phyloP scores from a whole-genome alignment of 257 asterid species.

The Solanum chmielewskii region DNA sequence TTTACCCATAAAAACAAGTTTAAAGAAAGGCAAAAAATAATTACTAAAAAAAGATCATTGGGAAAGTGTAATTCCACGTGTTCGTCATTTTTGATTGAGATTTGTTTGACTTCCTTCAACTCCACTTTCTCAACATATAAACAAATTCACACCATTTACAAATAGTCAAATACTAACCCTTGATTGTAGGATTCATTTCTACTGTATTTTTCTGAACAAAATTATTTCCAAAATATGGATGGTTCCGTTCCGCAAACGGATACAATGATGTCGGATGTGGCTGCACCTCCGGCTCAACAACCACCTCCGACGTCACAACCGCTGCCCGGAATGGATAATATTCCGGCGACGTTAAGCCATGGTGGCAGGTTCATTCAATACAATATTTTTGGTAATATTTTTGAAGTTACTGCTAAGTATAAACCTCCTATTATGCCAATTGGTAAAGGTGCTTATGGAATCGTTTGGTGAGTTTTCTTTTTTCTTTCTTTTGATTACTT shows the following conservation, averaged over 20 bases:
- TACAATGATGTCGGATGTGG: conserved; percentile 7
- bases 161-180: not conserved
- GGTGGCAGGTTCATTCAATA: conserved; percentile 91
- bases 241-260: conserved; percentile 9
- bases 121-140: not conserved
- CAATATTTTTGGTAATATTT: conserved; percentile 84
- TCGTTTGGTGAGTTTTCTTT: conserved; percentile 62
- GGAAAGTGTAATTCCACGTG: not conserved
- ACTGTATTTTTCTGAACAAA: not conserved
- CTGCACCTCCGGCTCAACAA: not conserved
- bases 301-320: conserved; percentile 25
- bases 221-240: not conserved
- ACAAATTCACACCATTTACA: not conserved
- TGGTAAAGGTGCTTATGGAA: conserved; percentile 99
- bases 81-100: not conserved
- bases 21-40: not conserved
- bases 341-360: conserved; percentile 79
- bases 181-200: not conserved
- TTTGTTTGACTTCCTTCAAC: not conserved
- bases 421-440: conserved; percentile 98
- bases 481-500: not conserved
- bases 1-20: not conserved
- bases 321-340: conserved; percentile 45
- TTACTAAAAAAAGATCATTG: not conserved
- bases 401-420: conserved; percentile 93